Percentiles rank a stretch among this genome's conserved stretches.
Conservation (phyloP, 805 yeast species). For the Cyberlindnera japonica region DNA sequence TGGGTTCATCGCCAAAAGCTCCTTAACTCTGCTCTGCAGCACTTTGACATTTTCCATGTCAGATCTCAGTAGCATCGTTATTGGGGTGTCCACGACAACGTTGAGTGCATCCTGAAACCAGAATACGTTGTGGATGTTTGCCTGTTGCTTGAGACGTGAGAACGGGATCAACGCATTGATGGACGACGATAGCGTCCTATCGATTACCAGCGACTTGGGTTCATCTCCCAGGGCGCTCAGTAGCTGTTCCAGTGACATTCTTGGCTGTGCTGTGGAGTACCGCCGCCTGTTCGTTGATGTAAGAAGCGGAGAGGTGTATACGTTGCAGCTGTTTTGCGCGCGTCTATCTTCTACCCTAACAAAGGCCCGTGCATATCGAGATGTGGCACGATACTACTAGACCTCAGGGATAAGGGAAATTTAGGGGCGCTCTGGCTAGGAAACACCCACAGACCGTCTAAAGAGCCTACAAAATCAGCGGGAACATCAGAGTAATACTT, state of each 20-base stretch:
- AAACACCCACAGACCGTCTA: no score
- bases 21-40: constrained; percentile 19
- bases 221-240: constrained; percentile 23
- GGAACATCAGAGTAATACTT: no score
- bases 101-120: constrained; percentile 38
- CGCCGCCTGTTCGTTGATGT: background rate
- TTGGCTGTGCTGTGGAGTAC: background rate
- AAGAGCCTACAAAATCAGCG: no score
- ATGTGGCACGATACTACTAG: no score
- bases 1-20: constrained; percentile 14
- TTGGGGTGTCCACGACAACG: constrained; percentile 9
- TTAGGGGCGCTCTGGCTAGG: no score
- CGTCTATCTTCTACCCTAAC: no score
- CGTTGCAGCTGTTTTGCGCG: no score
- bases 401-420: no score
- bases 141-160: constrained; percentile 45
- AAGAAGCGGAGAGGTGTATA: background rate
- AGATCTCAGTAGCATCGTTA: constrained; percentile 28
- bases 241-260: constrained; percentile 9
- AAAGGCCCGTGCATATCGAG: no score
- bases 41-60: constrained; percentile 14
- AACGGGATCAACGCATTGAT: constrained; percentile 56
- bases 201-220: constrained; percentile 35
- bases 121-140: constrained; percentile 44
- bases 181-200: constrained; percentile 43